Base-by-base conservation (phyloP, 1,284 basidiomycete genomes). In the Puccinia polysora region DNA sequence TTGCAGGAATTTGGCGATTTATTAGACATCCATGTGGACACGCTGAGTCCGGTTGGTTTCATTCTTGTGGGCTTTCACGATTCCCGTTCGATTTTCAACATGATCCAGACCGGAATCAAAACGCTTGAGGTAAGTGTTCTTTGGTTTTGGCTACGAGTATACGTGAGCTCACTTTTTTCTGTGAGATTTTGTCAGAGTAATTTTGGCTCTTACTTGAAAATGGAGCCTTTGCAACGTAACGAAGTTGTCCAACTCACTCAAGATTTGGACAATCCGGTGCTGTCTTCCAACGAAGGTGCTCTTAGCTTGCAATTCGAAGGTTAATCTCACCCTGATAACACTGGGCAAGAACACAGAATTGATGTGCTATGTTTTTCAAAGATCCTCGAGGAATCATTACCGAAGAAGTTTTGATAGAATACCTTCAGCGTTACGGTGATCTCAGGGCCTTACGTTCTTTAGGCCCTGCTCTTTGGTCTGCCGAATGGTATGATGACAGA, bases 371-470 rank as follows among this genome's bases (percentile, higher is more conserved):
- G 1, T 50, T n/a, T 14, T 15, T 43, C 25, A 34, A 32, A 71
- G 69, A 71, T 63, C 69, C 69, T 28, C 58, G 59, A 15, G 69
- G 69, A 2, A 63, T 71, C 23, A 63, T 71, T 34, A 71, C 69
- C 6, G 47, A 71, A 20, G 59, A 63, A 18, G 69, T 71, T 18
- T 45, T 71, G 23, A 63, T 53, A 12, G 69, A 71, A 12, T 71
- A 71, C 40, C 34, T 71, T 6, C 25, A 40, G 43, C 38, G 69
- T 55, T 71, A 63, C 38, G 69, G 69, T 20, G 69, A 71, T 30
- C 49, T 71, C n/a, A 71, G 63, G 55, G 69, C 23, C 12, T 56
- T 71, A 34, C 43, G 58, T 12, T 32, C 15, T 5, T 36, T 63
- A n/a, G 69, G 58, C 32, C 23, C 30, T 20, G 40, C 49, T 28